Base-by-base conservation (phyloP, 129 eudicot genomes). In the Lactuca saligna region DNA sequence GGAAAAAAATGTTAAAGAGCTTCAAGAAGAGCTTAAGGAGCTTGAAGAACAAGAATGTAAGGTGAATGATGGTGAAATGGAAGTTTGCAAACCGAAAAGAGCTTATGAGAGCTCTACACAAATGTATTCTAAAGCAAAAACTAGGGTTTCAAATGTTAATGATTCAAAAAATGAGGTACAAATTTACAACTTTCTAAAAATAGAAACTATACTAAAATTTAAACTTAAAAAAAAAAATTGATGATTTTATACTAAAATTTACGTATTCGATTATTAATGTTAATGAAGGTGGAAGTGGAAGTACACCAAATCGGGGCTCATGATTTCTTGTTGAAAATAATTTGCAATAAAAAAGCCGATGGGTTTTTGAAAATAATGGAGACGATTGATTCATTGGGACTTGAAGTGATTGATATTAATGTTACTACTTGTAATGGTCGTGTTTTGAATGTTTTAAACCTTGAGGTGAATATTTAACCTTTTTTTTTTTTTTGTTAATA, bases 281-380 rank as follows among this genome's bases (percentile, higher is more conserved):
- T 72, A 13, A 72, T 50, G 12, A 51, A 91, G 95, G 89, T 70
- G 14, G 78, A 82, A 65, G 78, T 85, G 69, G 90, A 87, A 70
- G 88, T 83, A 46, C 76, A 55, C 66, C 78, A 85, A 64, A 65
- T 83, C 10, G 79, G 83, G 41, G 50, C 70, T 2, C 80, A 69
- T 6, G 82, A 73, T 35, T 87, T 84, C 70, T 69, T 81, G 86
- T 69, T 91, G 37, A 81, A 68, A 39, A 7, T 82, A 56, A 54
- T 73, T 53, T 79, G 83, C 82, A 80, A 64, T 51, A 58, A 85
- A 61, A 76, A 41, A 63, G 63, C 54, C 13, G 79, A 82, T 7
- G 83, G 80, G 12, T 85, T 87, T 72, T 16, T 75, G 32, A 85
- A 69, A 77, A 74, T 85, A 74, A 71, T 91, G 71, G 86, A 91